Evolutionary conservation across 164 flowering plant species (phyloP).

Genomic region (Stephania japonica): DNA sequence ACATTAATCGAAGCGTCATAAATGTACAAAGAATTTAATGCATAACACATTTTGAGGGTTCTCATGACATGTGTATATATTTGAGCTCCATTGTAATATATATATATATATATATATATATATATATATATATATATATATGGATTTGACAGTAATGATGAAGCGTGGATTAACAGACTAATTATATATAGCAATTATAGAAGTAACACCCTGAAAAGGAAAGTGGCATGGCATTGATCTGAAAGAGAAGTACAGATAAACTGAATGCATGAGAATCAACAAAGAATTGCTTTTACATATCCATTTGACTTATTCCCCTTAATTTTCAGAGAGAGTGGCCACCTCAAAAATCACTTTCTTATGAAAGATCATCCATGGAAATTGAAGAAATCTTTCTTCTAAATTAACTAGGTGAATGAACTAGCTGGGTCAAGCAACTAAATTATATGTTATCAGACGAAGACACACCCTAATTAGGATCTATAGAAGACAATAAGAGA

Average conservation of each 20-base stretch:
- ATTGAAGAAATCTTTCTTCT: neutral
- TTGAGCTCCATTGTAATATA: too few relatives aligned
- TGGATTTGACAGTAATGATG: neutral
- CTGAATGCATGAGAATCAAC: slow-evolving; percentile 6
- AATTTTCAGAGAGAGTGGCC: neutral
- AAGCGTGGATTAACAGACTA: neutral
- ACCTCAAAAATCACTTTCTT: too few relatives aligned
- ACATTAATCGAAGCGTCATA: too few relatives aligned
- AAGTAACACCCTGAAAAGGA: neutral
- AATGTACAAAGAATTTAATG: too few relatives aligned
- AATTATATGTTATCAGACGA: too few relatives aligned
- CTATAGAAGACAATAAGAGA: neutral
- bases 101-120: too few relatives aligned
- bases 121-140: too few relatives aligned
- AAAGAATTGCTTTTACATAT: neutral
- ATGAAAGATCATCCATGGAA: too few relatives aligned
- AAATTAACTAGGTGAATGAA: neutral
- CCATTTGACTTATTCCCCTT: neutral
- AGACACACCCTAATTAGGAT: too few relatives aligned
- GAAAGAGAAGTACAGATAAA: neutral
- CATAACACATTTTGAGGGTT: too few relatives aligned
- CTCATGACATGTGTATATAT: too few relatives aligned
- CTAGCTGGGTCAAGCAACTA: too few relatives aligned
- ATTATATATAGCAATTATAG: neutral
- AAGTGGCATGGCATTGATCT: neutral